A percentile compares a stretch with the other conserved stretches of the same genome.
These are phyloP conservation scores for Patellifolia procumbens DNA, from an alignment of 179 eudicot species.

Conservation along the genomic window DNA sequence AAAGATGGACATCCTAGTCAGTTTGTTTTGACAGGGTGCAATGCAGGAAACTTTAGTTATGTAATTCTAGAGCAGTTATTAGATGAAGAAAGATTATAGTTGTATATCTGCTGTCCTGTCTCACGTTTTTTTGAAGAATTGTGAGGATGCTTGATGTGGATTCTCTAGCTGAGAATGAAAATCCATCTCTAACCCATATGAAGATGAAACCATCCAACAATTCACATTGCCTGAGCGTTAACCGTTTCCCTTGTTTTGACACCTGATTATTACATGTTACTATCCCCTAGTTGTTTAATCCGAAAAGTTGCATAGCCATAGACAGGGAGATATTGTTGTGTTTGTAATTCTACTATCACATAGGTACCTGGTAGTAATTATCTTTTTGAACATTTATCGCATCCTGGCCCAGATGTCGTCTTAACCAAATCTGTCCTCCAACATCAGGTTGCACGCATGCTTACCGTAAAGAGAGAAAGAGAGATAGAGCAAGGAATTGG, in stretches of 20 bases:
- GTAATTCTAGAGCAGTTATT: background rate
- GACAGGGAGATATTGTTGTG: background rate
- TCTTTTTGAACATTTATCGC: background rate
- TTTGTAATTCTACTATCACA: background rate
- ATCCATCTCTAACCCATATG: background rate
- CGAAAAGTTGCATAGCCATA: background rate
- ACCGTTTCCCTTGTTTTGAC: background rate
- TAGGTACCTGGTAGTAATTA: background rate
- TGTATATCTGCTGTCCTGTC: background rate
- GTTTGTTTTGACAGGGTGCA: background rate
- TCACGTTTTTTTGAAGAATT: background rate
- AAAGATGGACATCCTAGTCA: background rate
- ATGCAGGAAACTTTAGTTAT: background rate
- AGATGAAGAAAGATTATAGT: background rate
- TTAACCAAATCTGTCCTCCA: background rate
- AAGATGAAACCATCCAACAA: background rate
- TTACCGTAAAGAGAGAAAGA: slow-evolving; percentile 84
- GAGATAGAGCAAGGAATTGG: slow-evolving; percentile 81
- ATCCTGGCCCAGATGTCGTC: background rate
- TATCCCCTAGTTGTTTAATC: background rate
- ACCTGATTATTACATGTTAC: background rate
- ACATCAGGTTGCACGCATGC: slow-evolving; percentile 81
- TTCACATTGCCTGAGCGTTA: background rate
- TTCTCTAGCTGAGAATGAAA: background rate
- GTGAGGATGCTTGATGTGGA: background rate